A percentile compares a stretch with the other conserved stretches of the same genome.
Conservation (phyloP, 306 rosid genomes). For the Fagus crenata region DNA sequence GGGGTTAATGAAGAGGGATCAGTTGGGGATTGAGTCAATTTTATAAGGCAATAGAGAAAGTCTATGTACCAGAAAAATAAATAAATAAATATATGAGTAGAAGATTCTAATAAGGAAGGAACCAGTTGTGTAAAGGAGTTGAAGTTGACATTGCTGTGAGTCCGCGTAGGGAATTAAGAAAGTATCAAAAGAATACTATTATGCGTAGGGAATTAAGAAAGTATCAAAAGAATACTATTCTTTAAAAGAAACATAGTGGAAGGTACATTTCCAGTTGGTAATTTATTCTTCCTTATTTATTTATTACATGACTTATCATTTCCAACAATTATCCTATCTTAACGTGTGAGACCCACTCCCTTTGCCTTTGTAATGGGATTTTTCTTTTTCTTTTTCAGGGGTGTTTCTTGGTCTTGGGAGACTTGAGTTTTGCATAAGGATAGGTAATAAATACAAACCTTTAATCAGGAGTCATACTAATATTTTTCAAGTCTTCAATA, state of each 20-base stretch:
- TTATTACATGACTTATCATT: not conserved
- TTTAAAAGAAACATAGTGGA: not conserved
- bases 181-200: too few species aligned
- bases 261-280: constrained; percentile 7
- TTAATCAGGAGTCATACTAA: not conserved
- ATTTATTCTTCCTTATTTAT: not conserved
- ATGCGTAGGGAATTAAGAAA: too few species aligned
- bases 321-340: not conserved
- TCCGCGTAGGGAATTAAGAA: constrained; percentile 26
- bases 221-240: not conserved
- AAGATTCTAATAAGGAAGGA: constrained; percentile 15
- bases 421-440: not conserved
- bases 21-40: not conserved
- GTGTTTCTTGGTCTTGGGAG: too few species aligned
- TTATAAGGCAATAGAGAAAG: not conserved
- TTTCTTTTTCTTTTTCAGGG: too few species aligned
- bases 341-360: constrained; percentile 17
- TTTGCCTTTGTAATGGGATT: not conserved
- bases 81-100: not conserved
- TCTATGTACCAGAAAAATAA: not conserved
- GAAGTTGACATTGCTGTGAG: constrained; percentile 22
- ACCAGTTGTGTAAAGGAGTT: constrained; percentile 18
- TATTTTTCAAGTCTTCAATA: too few species aligned
- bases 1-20: not conserved
- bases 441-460: not conserved